These are phyloP conservation scores for Exophiala mesophila DNA, from an alignment of 2,329 filamentous ascomycete species.

Conservation along the genomic window DNA sequence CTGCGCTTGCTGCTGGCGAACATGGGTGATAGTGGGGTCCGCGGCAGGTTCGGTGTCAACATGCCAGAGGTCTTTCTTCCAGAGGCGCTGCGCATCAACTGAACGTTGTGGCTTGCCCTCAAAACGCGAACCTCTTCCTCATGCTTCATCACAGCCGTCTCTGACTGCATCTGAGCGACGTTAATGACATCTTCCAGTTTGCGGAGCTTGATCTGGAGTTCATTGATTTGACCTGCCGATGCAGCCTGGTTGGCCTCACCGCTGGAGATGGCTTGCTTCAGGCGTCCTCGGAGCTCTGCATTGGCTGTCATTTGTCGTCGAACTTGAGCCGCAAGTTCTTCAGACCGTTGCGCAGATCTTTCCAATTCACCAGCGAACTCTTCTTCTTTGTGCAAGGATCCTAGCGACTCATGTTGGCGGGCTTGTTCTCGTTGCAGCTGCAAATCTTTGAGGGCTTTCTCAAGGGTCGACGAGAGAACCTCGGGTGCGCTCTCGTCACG, in stretches of 20 bases:
- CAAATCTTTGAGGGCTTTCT: slow-evolving; percentile 69
- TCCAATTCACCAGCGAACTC: slow-evolving; percentile 65
- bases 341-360: slow-evolving; percentile 69
- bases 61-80: slow-evolving; percentile 38
- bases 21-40: slow-evolving; percentile 59
- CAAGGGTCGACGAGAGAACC: slow-evolving; percentile 58
- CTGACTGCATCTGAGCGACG: slow-evolving; percentile 75
- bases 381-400: slow-evolving; percentile 66
- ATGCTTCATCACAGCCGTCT: slow-evolving; percentile 75
- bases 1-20: slow-evolving; percentile 50
- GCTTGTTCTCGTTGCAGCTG: slow-evolving; percentile 63
- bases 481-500: slow-evolving; percentile 74
- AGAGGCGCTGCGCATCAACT: slow-evolving; percentile 68
- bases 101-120: slow-evolving; percentile 69
- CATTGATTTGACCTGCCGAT: slow-evolving; percentile 75
- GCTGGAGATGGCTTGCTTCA: slow-evolving; percentile 72
- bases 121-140: slow-evolving; percentile 77
- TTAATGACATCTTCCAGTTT: slow-evolving; percentile 78
- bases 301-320: slow-evolving; percentile 77
- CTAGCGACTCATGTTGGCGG: slow-evolving; percentile 51
- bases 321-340: slow-evolving; percentile 73
- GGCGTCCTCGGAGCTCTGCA: slow-evolving; percentile 65
- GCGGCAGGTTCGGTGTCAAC: slow-evolving; percentile 46
- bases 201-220: slow-evolving; percentile 75
- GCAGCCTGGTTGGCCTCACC: slow-evolving; percentile 78